phyloP scores from a whole-genome alignment of 306 rosid species.

The Medicago truncatula region DNA sequence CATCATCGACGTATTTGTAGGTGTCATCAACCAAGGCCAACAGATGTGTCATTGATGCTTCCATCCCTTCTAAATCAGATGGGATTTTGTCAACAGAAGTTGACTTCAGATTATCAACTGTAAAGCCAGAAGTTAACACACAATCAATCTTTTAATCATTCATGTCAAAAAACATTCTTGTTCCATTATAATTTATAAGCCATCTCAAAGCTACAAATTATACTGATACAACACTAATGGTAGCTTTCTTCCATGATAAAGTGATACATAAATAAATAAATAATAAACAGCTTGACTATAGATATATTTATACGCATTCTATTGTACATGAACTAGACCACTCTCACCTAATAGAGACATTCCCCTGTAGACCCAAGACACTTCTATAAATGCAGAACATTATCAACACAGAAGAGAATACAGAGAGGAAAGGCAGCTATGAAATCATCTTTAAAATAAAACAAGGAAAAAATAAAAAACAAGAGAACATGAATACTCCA shows the following conservation, averaged over 20 bases:
- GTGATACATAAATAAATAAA: neutral
- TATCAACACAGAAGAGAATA: neutral
- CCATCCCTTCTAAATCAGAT: constrained; percentile 97
- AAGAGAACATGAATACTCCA: neutral
- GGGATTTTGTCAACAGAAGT: constrained; percentile 84
- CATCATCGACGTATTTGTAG: constrained; percentile 85
- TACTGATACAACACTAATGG: neutral
- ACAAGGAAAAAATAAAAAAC: no score
- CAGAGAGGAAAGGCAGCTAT: no score
- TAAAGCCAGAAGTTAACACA: constrained; percentile 28
- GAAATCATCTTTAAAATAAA: neutral
- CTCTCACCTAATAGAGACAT: neutral
- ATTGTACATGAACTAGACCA: neutral
- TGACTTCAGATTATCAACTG: constrained; percentile 82
- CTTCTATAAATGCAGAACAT: neutral
- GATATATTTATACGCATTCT: neutral
- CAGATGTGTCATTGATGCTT: constrained; percentile 83
- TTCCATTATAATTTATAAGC: neutral
- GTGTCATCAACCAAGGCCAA: constrained; percentile 81
- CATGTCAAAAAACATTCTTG: neutral
- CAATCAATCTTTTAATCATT: constrained; percentile 27
- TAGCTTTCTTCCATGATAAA: neutral
- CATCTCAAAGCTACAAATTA: constrained; percentile 1
- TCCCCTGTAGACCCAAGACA: neutral
- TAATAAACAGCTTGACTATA: neutral